A percentile compares a stretch with the other conserved stretches of the same genome.
Evolutionary conservation across 1,139 yeast species (phyloP).

Genomic region (Saccharomyces hybrid): DNA sequence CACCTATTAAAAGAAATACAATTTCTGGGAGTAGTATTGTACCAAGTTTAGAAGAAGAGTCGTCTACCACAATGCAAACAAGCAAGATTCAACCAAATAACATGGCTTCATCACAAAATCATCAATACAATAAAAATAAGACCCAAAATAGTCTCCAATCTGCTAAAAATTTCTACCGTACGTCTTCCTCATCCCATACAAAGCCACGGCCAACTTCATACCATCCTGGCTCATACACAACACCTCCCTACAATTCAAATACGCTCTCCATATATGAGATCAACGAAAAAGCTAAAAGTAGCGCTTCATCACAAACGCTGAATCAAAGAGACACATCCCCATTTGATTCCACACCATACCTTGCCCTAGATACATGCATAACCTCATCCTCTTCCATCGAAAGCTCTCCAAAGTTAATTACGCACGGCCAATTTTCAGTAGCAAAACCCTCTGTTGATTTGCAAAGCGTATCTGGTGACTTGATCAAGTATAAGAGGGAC

Average conservation of each 20-base stretch:
- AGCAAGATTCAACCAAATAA: not conserved
- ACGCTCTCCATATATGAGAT: conserved; percentile 68
- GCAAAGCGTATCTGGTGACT: conserved; percentile 32
- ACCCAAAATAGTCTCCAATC: not conserved
- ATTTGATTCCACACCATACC: conserved; percentile 11
- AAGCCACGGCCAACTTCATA: conserved; percentile 77
- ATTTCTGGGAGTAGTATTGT: not conserved
- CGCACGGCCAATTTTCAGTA: conserved; percentile 21
- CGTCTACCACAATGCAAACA: not conserved
- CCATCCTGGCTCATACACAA: conserved; percentile 48
- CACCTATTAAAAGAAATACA: conserved; percentile 17
- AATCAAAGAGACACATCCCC: conserved; percentile 6
- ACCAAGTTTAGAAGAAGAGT: not conserved
- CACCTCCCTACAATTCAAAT: conserved; percentile 68
- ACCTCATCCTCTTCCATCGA: conserved; percentile 12
- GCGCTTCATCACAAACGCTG: conserved; percentile 12
- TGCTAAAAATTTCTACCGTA: conserved; percentile 3
- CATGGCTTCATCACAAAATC: not conserved
- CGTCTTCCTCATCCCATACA: conserved; percentile 33
- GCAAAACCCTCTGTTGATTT: conserved; percentile 33
- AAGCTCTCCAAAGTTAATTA: conserved; percentile 19
- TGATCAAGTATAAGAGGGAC: conserved; percentile 26
- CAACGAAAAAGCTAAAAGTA: conserved; percentile 1
- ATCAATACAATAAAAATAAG: not conserved
- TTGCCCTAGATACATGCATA: conserved; percentile 11